Conservation (phyloP, 768 basidiomycete species). For the Suillus americanus region DNA sequence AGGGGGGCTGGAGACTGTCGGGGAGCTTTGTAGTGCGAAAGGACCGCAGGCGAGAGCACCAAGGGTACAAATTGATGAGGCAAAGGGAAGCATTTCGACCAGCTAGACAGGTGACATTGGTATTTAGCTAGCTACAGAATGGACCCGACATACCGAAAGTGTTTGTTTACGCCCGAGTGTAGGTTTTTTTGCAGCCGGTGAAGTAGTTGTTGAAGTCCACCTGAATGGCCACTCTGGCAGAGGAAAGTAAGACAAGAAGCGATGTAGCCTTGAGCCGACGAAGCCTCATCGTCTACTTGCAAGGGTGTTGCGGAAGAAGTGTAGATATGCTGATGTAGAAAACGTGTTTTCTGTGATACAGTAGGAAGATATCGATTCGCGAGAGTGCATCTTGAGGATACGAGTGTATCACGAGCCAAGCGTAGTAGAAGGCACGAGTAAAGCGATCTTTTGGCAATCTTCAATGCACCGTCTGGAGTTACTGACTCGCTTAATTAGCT, state of each 20-base stretch:
- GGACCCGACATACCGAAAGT: slow-evolving; percentile 29
- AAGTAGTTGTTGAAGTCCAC: background rate
- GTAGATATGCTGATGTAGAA: slow-evolving; percentile 24
- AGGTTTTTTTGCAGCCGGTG: slow-evolving; percentile 27
- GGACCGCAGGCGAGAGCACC: slow-evolving; percentile 33
- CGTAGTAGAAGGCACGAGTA: background rate
- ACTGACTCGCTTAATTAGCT: background rate
- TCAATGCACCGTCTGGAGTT: too few relatives aligned
- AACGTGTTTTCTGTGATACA: slow-evolving; percentile 26
- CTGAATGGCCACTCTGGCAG: slow-evolving; percentile 5
- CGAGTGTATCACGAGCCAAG: background rate
- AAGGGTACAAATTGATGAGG: slow-evolving; percentile 33
- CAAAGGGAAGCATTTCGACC: slow-evolving; percentile 38
- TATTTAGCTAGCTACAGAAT: slow-evolving; percentile 13
- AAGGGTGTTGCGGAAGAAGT: slow-evolving; percentile 20
- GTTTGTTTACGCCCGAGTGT: slow-evolving; percentile 26
- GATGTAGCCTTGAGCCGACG: slow-evolving; percentile 13
- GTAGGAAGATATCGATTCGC: background rate
- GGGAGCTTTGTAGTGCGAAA: slow-evolving; percentile 26
- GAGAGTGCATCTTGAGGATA: background rate
- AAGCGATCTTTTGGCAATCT: background rate
- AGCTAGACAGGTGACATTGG: slow-evolving; percentile 26
- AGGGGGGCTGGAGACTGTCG: slow-evolving; percentile 13
- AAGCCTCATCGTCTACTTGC: slow-evolving; percentile 30
- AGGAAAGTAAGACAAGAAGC: slow-evolving; percentile 19